Percentiles rank a stretch among this genome's conserved stretches.
Evolutionary conservation across 176 grass and related monocot genomes (phyloP).

Genomic region (Saccharum spontaneum): DNA sequence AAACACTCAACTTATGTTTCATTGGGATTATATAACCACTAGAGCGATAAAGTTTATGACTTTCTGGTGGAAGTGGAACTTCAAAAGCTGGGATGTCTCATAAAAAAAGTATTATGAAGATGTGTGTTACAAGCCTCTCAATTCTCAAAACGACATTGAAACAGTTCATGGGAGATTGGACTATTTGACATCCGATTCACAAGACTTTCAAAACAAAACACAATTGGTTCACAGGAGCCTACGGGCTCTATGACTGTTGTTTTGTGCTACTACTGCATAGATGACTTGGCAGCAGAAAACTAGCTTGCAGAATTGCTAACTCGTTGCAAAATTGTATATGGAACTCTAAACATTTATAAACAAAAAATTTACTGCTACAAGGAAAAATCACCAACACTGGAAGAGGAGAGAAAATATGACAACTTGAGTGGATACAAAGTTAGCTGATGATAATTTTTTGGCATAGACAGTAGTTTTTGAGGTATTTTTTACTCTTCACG

Average conservation of each 20-base stretch:
- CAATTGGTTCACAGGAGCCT: background rate
- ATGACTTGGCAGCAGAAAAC: constrained; percentile 3
- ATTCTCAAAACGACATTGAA: background rate
- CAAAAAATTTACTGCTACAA: background rate
- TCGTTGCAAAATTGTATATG: background rate
- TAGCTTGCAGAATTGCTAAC: background rate
- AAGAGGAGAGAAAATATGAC: background rate
- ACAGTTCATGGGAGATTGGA: background rate
- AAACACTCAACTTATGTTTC: background rate
- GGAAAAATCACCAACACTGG: background rate
- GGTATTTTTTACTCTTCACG: background rate
- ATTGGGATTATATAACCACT: background rate
- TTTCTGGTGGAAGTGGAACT: background rate
- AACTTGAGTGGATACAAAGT: background rate
- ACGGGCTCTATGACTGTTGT: background rate
- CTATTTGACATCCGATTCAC: background rate
- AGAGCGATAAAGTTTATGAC: background rate
- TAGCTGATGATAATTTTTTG: background rate
- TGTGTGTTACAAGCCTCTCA: background rate
- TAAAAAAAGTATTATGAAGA: constrained; percentile 3
- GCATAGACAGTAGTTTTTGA: background rate
- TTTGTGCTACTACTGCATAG: background rate
- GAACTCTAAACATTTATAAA: background rate
- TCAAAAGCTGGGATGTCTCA: background rate
- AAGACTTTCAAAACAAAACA: background rate